Base-by-base conservation (phyloP, 202 grass and related monocot species). In the Zoysia matrella region DNA sequence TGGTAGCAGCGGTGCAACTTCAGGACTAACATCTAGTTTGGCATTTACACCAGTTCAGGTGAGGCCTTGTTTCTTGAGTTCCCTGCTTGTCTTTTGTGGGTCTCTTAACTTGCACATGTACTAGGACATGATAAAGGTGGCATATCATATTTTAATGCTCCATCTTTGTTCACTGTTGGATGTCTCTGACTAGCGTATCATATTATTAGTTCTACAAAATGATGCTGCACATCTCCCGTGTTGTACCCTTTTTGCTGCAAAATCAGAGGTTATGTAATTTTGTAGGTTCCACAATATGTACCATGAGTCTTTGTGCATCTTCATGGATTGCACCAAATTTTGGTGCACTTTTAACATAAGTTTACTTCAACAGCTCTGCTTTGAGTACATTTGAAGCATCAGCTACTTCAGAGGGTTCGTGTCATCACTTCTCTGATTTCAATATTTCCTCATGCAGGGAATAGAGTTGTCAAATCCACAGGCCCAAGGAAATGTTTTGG, bases 11-110 rank as follows among this genome's bases (percentile, higher is more conserved):
- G 93, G 93, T 57, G 93, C 93, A 22, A 97, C 88, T 67, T 91
- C 93, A 73, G 93, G 93, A 65, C 72, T 97, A 71, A 92, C 93
- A 10, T 93, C 93, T 67, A 97, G 90, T 85, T 87, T 93, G 64
- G 93, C 93, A 66, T 97, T 91, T 83, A 97, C 93, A 51, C 90
- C 93, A 74, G 90, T 97, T 69, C 90, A 97, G 81, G 93, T 93
- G 78, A 85, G 86, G 12, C 80, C 22, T 67, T 73, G 76, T 41
- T 82, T 58, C 52, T 70, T 50, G 72, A 67, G 58, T 66, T 60
- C 2, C 2, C 55, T 44, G 42, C 8, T 52, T 51, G 39, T 52
- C 40, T 39, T 50, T 63, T 55, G 7, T 43, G 65, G 40, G 39
- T 58, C 67, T n/a, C 30, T 44, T 50, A 36, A 11, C 46, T 44